Percentiles rank a stretch among this genome's conserved stretches.
These are phyloP conservation scores for Trypanosoma mega DNA, from an alignment of 208 protist species.

Conservation along the genomic window DNA sequence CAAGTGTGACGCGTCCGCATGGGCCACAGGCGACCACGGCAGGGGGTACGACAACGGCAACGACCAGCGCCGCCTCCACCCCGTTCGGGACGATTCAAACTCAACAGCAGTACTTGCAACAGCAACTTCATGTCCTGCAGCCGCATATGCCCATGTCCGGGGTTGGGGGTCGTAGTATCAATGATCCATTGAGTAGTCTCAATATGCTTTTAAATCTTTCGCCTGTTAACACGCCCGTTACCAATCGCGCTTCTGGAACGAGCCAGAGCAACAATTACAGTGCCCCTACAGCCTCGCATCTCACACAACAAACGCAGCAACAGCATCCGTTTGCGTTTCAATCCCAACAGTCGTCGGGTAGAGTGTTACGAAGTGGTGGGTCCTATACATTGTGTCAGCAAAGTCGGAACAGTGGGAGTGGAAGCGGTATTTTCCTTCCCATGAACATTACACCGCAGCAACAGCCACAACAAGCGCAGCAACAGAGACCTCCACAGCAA, in stretches of 20 bases:
- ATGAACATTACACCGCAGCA: too few species aligned
- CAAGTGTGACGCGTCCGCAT: neutral
- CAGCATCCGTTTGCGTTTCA: neutral
- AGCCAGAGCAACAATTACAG: too few species aligned
- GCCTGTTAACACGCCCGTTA: constrained; percentile 9
- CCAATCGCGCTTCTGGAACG: neutral
- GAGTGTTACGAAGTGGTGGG: neutral
- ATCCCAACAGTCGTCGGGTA: neutral
- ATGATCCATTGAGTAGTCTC: constrained; percentile 11
- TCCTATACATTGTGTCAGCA: constrained; percentile 1
- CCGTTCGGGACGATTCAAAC: neutral
- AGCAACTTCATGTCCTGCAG: neutral
- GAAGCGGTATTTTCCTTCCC: too few species aligned
- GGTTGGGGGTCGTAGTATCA: neutral
- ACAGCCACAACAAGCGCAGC: neutral
- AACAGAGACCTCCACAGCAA: neutral
- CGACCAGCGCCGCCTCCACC: neutral
- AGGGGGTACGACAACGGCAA: neutral
- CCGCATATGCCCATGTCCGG: neutral
- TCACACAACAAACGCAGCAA: neutral
- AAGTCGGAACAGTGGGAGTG: neutral
- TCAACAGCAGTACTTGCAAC: neutral
- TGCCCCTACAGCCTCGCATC: too few species aligned
- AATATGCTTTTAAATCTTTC: constrained; percentile 18
- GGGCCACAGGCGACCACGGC: neutral